A percentile compares a stretch with the other conserved stretches of the same genome.
phyloP scores from a whole-genome alignment of 176 grass and related monocot species.

The Aegilops bicornis region DNA sequence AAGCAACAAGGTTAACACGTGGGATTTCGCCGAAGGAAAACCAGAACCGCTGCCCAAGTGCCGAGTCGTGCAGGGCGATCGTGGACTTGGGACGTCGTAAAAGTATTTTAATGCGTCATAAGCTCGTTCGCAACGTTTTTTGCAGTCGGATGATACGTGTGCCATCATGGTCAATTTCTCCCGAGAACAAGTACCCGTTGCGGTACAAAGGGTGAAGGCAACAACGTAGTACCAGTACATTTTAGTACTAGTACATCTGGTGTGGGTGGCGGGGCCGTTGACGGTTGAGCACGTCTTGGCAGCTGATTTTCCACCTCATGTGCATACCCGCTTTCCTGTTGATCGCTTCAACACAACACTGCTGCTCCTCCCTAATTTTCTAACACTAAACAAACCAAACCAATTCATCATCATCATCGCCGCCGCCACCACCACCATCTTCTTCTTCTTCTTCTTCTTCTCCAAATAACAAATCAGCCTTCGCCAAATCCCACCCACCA shows the following conservation, averaged over 20 bases:
- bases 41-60: no score
- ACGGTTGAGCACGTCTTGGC: conserved; percentile 6
- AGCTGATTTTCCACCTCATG: neutral
- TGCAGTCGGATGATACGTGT: no score
- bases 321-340: neutral
- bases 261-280: neutral
- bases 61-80: no score
- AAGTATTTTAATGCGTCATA: no score
- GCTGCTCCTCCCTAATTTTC: neutral
- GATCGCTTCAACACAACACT: conserved; percentile 39
- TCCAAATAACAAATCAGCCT: neutral
- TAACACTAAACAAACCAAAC: neutral
- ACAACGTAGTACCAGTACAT: no score
- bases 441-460: neutral
- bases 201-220: no score
- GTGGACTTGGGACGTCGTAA: no score
- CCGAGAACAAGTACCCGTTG: no score
- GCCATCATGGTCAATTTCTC: no score
- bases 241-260: neutral
- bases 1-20: no score
- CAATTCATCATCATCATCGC: neutral
- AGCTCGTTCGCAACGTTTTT: no score
- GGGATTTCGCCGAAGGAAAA: no score
- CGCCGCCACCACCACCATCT: neutral
- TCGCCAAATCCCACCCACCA: neutral